These are phyloP conservation scores for Breynia disticha DNA, from an alignment of 441 rosid genomes.

Conservation along the genomic window DNA sequence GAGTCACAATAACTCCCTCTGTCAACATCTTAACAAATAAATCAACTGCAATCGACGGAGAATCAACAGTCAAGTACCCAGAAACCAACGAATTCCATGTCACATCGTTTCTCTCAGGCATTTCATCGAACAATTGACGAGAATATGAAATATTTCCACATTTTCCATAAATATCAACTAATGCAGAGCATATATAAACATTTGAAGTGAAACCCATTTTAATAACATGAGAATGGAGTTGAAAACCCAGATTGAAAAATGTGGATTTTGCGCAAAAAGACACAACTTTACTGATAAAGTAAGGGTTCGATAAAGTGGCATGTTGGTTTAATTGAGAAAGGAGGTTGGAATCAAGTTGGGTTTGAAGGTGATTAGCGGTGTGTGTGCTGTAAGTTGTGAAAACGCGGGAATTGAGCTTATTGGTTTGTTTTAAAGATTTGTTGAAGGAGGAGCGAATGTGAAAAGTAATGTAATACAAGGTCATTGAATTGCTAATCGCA, in stretches of 20 bases:
- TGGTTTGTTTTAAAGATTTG: not conserved
- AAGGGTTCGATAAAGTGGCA: slow-evolving; percentile 15
- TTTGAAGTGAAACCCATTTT: slow-evolving; percentile 26
- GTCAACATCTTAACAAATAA: slow-evolving; percentile 22
- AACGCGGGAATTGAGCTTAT: slow-evolving; percentile 7
- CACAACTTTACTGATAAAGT: slow-evolving; percentile 19
- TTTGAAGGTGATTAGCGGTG: not conserved
- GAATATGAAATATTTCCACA: slow-evolving; percentile 15
- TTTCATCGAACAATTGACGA: slow-evolving; percentile 31
- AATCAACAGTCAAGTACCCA: slow-evolving; percentile 25
- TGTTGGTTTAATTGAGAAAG: slow-evolving; percentile 10
- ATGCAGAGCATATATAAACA: slow-evolving; percentile 21
- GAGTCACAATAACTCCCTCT: slow-evolving; percentile 9
- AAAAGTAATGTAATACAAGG: not conserved
- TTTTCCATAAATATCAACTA: slow-evolving; percentile 21
- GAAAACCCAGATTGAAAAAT: slow-evolving; percentile 16
- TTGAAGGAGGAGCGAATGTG: not conserved
- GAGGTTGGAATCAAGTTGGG: slow-evolving; percentile 7
- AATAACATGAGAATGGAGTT: slow-evolving; percentile 19
- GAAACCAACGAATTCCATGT: slow-evolving; percentile 61
- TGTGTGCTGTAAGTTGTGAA: not conserved
- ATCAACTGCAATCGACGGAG: slow-evolving; percentile 32
- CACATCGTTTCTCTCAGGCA: slow-evolving; percentile 38
- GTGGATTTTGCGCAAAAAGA: slow-evolving; percentile 19
- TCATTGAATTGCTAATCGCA: slow-evolving; percentile 1